A percentile compares a stretch with the other conserved stretches of the same genome.
Evolutionary conservation across 176 grass and related monocot species (phyloP).

Genomic region (Rhynchospora breviuscula): DNA sequence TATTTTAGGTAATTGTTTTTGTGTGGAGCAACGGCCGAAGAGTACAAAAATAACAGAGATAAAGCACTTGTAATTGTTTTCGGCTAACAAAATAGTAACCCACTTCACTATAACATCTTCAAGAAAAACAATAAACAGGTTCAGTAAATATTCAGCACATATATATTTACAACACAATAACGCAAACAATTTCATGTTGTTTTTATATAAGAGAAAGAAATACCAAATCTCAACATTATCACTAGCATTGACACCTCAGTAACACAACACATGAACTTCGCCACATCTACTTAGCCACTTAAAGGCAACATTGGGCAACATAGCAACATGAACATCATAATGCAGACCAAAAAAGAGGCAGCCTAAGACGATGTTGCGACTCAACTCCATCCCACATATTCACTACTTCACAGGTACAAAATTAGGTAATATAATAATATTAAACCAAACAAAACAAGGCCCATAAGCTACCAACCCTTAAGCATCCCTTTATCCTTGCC

Average conservation of each 20-base stretch:
- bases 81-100: not conserved
- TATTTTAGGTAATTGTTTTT: not conserved
- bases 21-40: not conserved
- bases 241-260: not conserved
- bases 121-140: not conserved
- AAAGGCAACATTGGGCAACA: not conserved
- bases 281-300: not conserved
- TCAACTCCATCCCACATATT: slow-evolving; percentile 18
- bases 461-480: not conserved
- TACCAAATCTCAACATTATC: not conserved
- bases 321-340: not conserved
- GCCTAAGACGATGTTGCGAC: not conserved
- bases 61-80: not conserved
- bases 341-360: not conserved
- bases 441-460: not conserved
- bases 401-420: slow-evolving; percentile 16
- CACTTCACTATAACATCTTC: not conserved
- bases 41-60: not conserved
- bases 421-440: slow-evolving; percentile 9
- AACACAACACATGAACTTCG: not conserved
- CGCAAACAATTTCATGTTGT: not conserved
- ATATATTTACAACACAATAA: not conserved
- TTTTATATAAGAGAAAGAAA: not conserved
- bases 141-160: not conserved
- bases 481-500: slow-evolving; percentile 5